Conservation (phyloP, 2,329 filamentous ascomycete genomes). For the Colletotrichum chrysophilum region DNA sequence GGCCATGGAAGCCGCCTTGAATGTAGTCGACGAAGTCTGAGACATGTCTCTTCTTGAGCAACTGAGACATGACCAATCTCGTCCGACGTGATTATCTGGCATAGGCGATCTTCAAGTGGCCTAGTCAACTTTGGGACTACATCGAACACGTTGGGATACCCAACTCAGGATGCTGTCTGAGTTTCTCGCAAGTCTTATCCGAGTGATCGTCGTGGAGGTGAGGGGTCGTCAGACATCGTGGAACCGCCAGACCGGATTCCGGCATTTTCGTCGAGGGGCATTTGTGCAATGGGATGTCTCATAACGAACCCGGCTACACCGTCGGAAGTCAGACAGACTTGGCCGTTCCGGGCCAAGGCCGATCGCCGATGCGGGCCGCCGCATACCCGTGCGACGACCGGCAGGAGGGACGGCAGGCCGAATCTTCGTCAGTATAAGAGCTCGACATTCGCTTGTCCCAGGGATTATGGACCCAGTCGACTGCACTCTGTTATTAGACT, state of each 20-base stretch:
- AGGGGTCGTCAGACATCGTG: background rate
- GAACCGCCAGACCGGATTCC: background rate
- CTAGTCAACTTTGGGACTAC: background rate
- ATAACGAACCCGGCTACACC: background rate
- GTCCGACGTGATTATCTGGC: background rate
- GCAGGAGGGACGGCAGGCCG: background rate
- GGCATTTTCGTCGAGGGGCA: background rate
- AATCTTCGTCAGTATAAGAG: background rate
- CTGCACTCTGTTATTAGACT: background rate
- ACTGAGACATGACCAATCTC: background rate
- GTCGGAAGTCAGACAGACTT: background rate
- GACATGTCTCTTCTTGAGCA: background rate
- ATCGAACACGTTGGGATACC: accelerated
- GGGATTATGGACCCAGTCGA: background rate
- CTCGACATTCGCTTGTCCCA: background rate
- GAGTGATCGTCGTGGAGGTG: background rate
- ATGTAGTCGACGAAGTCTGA: accelerated
- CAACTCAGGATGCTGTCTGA: background rate
- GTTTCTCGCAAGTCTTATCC: background rate
- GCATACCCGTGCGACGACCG: background rate
- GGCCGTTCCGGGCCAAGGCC: background rate
- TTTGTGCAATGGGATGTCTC: too few species aligned
- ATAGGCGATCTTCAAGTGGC: background rate
- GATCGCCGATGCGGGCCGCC: background rate
- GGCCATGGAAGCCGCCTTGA: accelerated